Evolutionary conservation across 192 early-diverging fungal genomes (phyloP).

Genomic region (Backusella australiensis): DNA sequence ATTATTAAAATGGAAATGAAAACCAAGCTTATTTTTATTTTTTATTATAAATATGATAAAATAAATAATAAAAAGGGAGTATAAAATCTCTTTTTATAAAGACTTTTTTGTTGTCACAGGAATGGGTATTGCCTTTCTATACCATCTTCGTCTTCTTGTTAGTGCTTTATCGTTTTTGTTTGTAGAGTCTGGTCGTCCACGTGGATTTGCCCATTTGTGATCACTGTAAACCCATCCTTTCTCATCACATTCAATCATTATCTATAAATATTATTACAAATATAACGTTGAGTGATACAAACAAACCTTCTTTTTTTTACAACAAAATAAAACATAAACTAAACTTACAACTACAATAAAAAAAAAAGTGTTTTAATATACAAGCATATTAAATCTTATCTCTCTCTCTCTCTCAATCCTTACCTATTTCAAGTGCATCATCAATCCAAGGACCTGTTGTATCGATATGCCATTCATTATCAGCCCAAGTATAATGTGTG

Average conservation of each 20-base stretch:
- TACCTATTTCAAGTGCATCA: conserved; percentile 28
- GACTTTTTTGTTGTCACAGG: not conserved
- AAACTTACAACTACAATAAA: conserved; percentile 19
- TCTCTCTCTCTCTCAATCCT: not conserved
- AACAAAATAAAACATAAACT: not conserved
- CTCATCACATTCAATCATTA: conserved; percentile 33
- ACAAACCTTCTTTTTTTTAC: not conserved
- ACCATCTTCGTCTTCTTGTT: conserved; percentile 23
- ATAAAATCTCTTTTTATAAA: not conserved
- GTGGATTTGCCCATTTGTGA: conserved; percentile 35
- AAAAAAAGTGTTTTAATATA: not conserved
- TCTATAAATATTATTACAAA: conserved; percentile 12
- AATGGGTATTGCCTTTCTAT: conserved; percentile 13
- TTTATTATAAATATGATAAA: not conserved
- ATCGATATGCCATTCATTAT: conserved; percentile 35
- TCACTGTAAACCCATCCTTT: conserved; percentile 41
- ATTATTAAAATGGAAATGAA: too few species aligned
- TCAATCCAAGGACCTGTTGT: conserved; percentile 35
- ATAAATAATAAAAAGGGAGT: not conserved
- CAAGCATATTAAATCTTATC: not conserved
- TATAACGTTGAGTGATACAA: not conserved
- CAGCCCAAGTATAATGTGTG: conserved; percentile 25
- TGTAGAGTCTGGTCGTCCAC: conserved; percentile 1
- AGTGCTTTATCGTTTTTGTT: conserved; percentile 5
- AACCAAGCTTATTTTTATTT: not conserved